Base-by-base conservation (phyloP, 129 eudicot species). In the Flaveria robusta region DNA sequence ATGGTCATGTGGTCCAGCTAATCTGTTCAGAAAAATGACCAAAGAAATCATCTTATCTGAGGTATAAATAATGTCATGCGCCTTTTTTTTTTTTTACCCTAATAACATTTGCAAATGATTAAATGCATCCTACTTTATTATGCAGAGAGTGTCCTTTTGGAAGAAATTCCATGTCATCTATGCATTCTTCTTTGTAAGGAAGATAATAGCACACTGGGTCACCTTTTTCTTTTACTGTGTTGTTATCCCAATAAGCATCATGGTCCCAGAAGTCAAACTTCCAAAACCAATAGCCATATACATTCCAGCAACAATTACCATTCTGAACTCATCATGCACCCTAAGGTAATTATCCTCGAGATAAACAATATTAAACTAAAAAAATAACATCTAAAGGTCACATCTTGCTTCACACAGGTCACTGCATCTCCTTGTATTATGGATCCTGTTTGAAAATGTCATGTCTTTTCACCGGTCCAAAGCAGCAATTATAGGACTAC, bases 1-100 rank as follows among this genome's bases (percentile, higher is more conserved):
- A 14, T 91, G 97, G 97, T 91, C 97, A 59, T 91, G 97, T 74
- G 97, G 97, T 41, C 97, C 96, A 5, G 97, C 97, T 29, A 91
- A 91, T 80, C 86, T 91, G 31, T 87, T 91, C 60, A 83, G 88
- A 52, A 91, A 91, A 81, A 89, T 91, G 97, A 71, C 87, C 69
- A 81, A 77, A 65, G 97, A 91, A 82, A 91, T 91, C 66, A 74
- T 87, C 77, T 68, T 49, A 10, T 79, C 87, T 42, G 89, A 91
- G 92, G 97, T 91, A 74, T 52, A 70, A 72, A 27, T 63, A 29
- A 27, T 10, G 67, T n/a, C 66, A 20, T 51, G 15, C 45, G 72
- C 59, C 66, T 26, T 46, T 41, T 70, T 26, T 46, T 41, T 70
- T 70, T 13, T 14, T 79, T 60, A 62, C 20, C 9, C 66, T 24